Evolutionary conservation across 192 early-diverging fungal species (phyloP), one percentile per base, ranked within the genome.

Genomic region (Mortierella claussenii): DNA sequence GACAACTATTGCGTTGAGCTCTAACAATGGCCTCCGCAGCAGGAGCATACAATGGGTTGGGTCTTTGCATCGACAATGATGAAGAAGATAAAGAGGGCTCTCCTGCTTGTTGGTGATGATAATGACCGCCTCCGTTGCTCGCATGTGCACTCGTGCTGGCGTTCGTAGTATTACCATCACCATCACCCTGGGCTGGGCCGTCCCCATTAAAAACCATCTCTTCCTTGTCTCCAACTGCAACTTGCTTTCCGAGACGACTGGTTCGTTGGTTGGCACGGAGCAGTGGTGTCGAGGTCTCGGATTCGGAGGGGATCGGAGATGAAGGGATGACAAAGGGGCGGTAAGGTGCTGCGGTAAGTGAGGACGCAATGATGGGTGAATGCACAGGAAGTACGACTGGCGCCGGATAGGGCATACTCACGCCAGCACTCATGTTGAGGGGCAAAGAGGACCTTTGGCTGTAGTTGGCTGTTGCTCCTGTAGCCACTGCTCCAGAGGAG

Each of bases 1-100:
- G 63, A 4, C 63, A 53, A 23, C 28, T 55, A n/a, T 49, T 49
- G 17, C 63, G 15, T 32, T 65, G 44, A 17, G 44, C 28, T 10
- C 52, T 26, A 1, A 44, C 34, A 11, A n/a, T 30, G 6, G 32
- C 60, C 40, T 52, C 49, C 21, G n/a, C 36, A 34, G 12, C 23
- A 20, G 34, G 3, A 11, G 32, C 24, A 28, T 52, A 55, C 2
- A 58, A n/a, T 44, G 56, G 40, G 34, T 33, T 62, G 8, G 60
- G 26, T 30, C 32, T 33, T 49, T 28, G 27, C 6, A 24, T 49
- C 21, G 31, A 36, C 18, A 28, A 48, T 0, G 44, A 28, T n/a
- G 37, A 40, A 40, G 37, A 40, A 13, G 37, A 40, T n/a, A n/a
- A n/a, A n/a, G n/a, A n/a, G n/a, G n/a, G n/a, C n/a, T n/a, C n/a